These are phyloP conservation scores for Eucalyptus rudis DNA, from an alignment of 345 rosid genomes.

Conservation along the genomic window DNA sequence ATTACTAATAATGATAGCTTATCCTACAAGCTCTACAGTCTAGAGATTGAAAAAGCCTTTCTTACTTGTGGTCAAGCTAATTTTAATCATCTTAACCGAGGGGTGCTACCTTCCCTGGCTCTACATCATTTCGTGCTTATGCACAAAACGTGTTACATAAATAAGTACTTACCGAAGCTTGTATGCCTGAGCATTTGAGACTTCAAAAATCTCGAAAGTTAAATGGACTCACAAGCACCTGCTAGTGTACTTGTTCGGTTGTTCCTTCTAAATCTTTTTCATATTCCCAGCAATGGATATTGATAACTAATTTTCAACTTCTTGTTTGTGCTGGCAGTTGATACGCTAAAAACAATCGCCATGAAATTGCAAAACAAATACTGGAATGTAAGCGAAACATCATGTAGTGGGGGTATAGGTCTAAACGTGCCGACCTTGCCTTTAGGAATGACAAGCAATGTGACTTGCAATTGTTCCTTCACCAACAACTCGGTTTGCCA, in stretches of 20 bases:
- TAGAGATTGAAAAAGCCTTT: background rate
- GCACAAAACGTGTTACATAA: background rate
- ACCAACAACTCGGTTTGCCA: constrained; percentile 22
- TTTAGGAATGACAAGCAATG: background rate
- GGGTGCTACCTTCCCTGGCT: background rate
- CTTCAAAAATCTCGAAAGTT: no score
- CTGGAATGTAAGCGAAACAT: constrained; percentile 10
- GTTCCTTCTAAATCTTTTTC: background rate
- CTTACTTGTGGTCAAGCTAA: background rate
- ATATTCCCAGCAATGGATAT: background rate
- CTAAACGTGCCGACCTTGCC: constrained; percentile 3
- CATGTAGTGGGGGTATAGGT: constrained; percentile 20
- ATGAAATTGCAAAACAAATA: constrained; percentile 15
- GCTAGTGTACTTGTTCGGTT: background rate
- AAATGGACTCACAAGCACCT: background rate
- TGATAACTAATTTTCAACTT: background rate
- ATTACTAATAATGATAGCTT: background rate
- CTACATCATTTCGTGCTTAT: background rate
- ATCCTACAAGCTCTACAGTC: background rate
- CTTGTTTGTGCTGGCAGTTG: constrained; percentile 10
- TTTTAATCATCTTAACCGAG: background rate
- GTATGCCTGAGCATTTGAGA: background rate
- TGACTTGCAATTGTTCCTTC: constrained; percentile 39
- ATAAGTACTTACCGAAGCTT: background rate
- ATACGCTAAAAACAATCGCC: constrained; percentile 33